Conservation (phyloP, 2,329 filamentous ascomycete genomes). For the Amylocarpus encephaloides region DNA sequence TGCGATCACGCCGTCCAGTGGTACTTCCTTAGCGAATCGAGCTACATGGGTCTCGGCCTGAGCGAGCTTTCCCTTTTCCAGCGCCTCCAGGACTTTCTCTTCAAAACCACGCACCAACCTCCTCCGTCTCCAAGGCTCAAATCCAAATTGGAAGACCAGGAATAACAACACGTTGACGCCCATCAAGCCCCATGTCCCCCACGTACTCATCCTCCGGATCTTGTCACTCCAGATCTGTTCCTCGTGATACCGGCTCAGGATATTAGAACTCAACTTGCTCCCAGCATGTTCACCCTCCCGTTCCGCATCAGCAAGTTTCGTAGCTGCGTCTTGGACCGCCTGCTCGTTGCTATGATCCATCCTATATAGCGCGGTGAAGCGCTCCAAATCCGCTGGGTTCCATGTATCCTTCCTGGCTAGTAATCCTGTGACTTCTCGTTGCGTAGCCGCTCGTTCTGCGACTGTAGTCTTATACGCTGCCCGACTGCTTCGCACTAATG, state of each 20-base stretch:
- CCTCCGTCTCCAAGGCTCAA: conserved; percentile 85
- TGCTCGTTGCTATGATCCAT: conserved; percentile 91
- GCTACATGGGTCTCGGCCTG: conserved; percentile 6
- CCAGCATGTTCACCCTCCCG: conserved; percentile 71
- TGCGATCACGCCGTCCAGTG: conserved; percentile 20
- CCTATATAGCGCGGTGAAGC: conserved; percentile 88
- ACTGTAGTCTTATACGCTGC: conserved; percentile 77
- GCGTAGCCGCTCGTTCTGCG: conserved; percentile 74
- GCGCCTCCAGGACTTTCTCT: conserved; percentile 63
- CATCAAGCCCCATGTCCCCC: conserved; percentile 98
- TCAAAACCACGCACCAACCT: conserved; percentile 78
- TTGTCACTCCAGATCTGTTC: conserved; percentile 99
- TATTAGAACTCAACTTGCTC: conserved; percentile 70
- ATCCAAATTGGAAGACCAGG: conserved; percentile 75
- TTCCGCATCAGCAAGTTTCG: conserved; percentile 69
- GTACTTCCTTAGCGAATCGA: conserved; percentile 10
- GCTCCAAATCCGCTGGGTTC: conserved; percentile 79
- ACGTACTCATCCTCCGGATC: conserved; percentile 91
- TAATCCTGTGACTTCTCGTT: conserved; percentile 91
- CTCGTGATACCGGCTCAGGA: conserved; percentile 90
- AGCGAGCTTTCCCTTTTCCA: conserved; percentile 37
- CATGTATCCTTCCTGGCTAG: conserved; percentile 92
- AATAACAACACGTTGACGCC: conserved; percentile 90
- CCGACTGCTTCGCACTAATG: conserved; percentile 64
- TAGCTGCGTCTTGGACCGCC: conserved; percentile 65